Conservation (phyloP, 176 grass and related monocot genomes). For the Zea luxurians region DNA sequence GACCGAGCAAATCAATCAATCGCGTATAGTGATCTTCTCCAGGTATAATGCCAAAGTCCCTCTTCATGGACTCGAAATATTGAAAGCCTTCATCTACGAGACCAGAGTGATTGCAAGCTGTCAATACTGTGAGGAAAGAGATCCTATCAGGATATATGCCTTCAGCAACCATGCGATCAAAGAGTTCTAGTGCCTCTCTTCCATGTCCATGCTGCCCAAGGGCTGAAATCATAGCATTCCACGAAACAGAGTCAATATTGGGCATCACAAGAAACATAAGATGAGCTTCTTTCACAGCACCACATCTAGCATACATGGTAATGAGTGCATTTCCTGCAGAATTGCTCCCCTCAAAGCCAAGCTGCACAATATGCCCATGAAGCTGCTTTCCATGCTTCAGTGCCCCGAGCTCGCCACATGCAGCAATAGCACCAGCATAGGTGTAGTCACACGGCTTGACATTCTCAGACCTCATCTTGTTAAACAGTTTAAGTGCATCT, state of each 20-base stretch:
- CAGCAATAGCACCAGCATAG: conserved; percentile 67
- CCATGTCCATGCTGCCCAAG: conserved; percentile 83
- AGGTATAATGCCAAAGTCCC: conserved; percentile 68
- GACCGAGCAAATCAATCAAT: conserved; percentile 79
- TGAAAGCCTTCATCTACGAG: conserved; percentile 70
- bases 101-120: conserved; percentile 84
- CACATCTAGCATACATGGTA: conserved; percentile 91
- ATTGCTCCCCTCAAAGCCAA: conserved; percentile 74
- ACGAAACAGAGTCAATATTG: conserved; percentile 70
- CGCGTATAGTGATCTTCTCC: conserved; percentile 79
- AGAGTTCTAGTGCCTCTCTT: conserved; percentile 65
- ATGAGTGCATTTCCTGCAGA: conserved; percentile 82
- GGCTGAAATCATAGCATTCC: conserved; percentile 91
- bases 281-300: conserved; percentile 61
- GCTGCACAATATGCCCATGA: conserved; percentile 66
- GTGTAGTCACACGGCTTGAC: conserved; percentile 70
- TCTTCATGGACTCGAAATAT: conserved; percentile 88
- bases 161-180: conserved; percentile 63
- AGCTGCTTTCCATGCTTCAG: conserved; percentile 68
- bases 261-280: conserved; percentile 66
- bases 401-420: conserved; percentile 70
- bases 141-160: conserved; percentile 66
- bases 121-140: conserved; percentile 74
- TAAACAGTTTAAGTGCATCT: conserved; percentile 68
- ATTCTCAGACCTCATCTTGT: conserved; percentile 56